A percentile compares a stretch with the other conserved stretches of the same genome.
These are phyloP conservation scores for Penicillium glabrum DNA, from an alignment of 2,329 filamentous ascomycete species.

Conservation along the genomic window DNA sequence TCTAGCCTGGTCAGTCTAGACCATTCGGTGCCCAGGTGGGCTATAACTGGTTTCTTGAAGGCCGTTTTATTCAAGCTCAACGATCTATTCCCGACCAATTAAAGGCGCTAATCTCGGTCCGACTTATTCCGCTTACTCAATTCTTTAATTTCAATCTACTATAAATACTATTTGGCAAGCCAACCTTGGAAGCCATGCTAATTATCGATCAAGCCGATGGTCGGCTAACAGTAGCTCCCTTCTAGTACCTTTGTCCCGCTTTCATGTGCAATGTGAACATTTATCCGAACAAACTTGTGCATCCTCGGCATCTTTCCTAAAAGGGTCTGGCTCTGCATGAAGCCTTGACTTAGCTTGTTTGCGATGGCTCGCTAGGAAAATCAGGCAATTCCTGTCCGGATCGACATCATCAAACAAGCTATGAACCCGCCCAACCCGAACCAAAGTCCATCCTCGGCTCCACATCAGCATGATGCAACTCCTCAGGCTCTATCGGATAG, in stretches of 20 bases:
- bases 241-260: neutral
- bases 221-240: neutral
- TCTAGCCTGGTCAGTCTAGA: neutral
- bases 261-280: neutral
- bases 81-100: neutral
- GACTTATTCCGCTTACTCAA: neutral
- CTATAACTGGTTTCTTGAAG: neutral
- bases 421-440: neutral
- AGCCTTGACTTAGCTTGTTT: neutral
- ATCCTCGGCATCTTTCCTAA: neutral
- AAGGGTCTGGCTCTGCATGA: neutral
- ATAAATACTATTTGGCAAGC: neutral
- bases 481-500: neutral
- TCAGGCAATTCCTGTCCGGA: neutral
- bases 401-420: neutral
- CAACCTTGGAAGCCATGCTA: neutral
- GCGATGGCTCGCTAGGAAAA: neutral
- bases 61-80: neutral
- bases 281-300: neutral
- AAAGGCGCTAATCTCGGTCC: neutral
- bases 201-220: neutral
- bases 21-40: neutral
- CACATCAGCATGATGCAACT: neutral
- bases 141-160: neutral
- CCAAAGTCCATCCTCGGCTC: neutral